phyloP scores from a whole-genome alignment of 2,329 filamentous ascomycete genomes.

The Alternaria solani region DNA sequence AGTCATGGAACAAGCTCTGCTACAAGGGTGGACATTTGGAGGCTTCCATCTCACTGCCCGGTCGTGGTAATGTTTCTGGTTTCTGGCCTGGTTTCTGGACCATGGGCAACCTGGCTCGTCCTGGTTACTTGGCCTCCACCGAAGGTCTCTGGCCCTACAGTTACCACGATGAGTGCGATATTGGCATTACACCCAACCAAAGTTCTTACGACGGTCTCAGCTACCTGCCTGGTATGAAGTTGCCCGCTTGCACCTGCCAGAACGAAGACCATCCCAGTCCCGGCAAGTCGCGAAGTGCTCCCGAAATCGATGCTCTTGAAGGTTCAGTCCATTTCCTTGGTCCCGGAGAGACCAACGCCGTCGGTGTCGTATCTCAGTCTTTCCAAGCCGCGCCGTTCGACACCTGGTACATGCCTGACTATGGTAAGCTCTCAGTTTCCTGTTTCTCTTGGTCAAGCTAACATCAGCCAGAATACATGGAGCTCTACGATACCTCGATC shows the following conservation, averaged over 20 bases:
- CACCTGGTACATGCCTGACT: slow-evolving; percentile 71
- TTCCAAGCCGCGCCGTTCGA: slow-evolving; percentile 75
- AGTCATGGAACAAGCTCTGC: slow-evolving; percentile 77
- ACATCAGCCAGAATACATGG: slow-evolving; percentile 62
- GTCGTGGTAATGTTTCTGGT: slow-evolving; percentile 70
- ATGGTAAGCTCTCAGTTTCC: slow-evolving; percentile 36
- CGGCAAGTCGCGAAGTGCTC: slow-evolving; percentile 70
- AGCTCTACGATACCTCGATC: slow-evolving; percentile 67
- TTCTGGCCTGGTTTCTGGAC: slow-evolving; percentile 82
- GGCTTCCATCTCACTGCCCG: slow-evolving; percentile 74
- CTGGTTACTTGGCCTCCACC: slow-evolving; percentile 73
- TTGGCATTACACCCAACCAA: slow-evolving; percentile 76
- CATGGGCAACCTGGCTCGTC: slow-evolving; percentile 75
- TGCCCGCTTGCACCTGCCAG: slow-evolving; percentile 72
- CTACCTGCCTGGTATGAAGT: slow-evolving; percentile 72
- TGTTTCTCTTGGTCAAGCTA: slow-evolving; percentile 9
- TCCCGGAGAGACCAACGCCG: slow-evolving; percentile 57
- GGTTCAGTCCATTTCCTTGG: slow-evolving; percentile 66
- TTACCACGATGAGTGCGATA: slow-evolving; percentile 73
- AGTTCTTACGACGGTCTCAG: slow-evolving; percentile 72
- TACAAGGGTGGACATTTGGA: slow-evolving; percentile 76
- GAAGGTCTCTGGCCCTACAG: slow-evolving; percentile 79
- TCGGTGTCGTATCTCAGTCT: slow-evolving; percentile 71
- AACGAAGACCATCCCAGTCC: slow-evolving; percentile 71
- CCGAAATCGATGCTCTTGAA: slow-evolving; percentile 77